These are phyloP conservation scores for Rhipidocladum racemiflorum DNA, from an alignment of 176 grass and related monocot species.

Conservation along the genomic window DNA sequence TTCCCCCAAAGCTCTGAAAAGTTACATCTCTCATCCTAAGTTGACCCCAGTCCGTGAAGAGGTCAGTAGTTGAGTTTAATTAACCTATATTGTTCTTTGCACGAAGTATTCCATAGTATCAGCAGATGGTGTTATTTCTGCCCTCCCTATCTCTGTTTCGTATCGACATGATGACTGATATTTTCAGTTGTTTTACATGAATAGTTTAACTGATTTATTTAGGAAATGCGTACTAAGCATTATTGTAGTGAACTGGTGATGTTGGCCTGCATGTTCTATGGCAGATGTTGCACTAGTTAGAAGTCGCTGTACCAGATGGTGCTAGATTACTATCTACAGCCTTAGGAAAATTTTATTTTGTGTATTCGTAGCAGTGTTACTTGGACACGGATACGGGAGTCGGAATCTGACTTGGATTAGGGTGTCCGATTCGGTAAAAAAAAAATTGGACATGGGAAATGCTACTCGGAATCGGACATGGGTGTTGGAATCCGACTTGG, in stretches of 20 bases:
- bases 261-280: neutral
- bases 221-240: neutral
- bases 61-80: constrained; percentile 41
- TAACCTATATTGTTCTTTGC: neutral
- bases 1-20: constrained; percentile 68
- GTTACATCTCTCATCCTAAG: constrained; percentile 62
- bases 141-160: neutral
- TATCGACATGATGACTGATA: neutral
- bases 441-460: no score
- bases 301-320: neutral
- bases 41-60: constrained; percentile 96
- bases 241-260: neutral
- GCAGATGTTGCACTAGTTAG: neutral
- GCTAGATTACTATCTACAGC: neutral
- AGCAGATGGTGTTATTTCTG: neutral
- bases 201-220: neutral
- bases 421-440: no score
- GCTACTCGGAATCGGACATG: no score
- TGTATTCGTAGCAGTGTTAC: neutral
- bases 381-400: no score
- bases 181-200: neutral
- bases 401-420: no score
- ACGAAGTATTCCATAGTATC: neutral
- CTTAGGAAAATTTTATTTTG: neutral
- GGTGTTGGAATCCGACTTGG: no score